Evolutionary conservation across 2,329 filamentous ascomycete species (phyloP).

Genomic region (Penicillium sp.): DNA sequence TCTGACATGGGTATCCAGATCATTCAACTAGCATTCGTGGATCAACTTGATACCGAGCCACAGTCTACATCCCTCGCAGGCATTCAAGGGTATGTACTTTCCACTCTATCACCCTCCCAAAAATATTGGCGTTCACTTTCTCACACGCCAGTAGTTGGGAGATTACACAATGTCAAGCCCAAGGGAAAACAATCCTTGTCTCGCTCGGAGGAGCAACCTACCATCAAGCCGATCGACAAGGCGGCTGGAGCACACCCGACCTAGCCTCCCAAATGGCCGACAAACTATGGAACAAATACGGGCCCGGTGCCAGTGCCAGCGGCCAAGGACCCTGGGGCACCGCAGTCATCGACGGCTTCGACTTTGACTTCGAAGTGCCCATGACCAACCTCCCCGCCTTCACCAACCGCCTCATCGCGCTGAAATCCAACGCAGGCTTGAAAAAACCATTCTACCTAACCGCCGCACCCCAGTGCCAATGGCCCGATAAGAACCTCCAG

Average conservation of each 20-base stretch:
- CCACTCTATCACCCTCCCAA: not conserved
- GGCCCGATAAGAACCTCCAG: slow-evolving; percentile 12
- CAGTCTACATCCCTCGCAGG: not conserved
- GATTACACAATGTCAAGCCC: slow-evolving; percentile 17
- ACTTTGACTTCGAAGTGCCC: slow-evolving; percentile 18
- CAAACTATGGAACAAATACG: slow-evolving; percentile 14
- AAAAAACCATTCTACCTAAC: slow-evolving; percentile 9
- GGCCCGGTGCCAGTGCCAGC: slow-evolving; percentile 5
- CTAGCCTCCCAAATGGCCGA: slow-evolving; percentile 13
- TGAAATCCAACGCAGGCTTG: not conserved
- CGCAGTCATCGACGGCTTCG: slow-evolving; percentile 13
- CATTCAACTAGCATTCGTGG: slow-evolving; percentile 7
- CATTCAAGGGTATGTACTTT: slow-evolving; percentile 1
- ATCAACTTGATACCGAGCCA: not conserved
- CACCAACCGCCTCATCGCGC: slow-evolving; percentile 9
- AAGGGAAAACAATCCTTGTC: slow-evolving; percentile 19
- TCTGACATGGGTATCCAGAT: not conserved
- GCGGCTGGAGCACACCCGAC: slow-evolving; percentile 12
- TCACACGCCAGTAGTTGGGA: not conserved
- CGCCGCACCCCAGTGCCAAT: slow-evolving; percentile 16
- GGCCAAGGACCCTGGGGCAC: slow-evolving; percentile 4
- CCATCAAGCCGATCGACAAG: slow-evolving; percentile 2
- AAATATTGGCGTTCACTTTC: not conserved
- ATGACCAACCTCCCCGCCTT: slow-evolving; percentile 17
- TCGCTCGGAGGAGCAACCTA: slow-evolving; percentile 17